Conservation (phyloP, 352 stramenopile species). For the Bremia lactucae region DNA sequence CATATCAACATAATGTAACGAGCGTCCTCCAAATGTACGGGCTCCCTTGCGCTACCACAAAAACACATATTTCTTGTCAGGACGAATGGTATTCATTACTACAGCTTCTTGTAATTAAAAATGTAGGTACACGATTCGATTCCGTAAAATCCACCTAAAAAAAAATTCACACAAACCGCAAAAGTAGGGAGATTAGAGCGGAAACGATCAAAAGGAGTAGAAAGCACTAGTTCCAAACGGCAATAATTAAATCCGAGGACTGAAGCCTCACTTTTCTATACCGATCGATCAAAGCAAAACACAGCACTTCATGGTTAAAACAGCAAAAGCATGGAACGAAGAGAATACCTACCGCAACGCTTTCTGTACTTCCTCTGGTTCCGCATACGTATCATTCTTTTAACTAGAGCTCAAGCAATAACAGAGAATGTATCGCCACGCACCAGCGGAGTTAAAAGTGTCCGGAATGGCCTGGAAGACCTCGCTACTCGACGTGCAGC, state of each 20-base stretch:
- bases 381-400: not conserved
- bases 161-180: not conserved
- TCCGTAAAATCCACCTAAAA: slow-evolving; percentile 48
- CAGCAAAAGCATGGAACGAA: not conserved
- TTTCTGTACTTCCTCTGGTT: slow-evolving; percentile 38
- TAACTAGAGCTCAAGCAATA: not conserved
- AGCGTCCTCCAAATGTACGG: slow-evolving; percentile 51
- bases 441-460: slow-evolving; percentile 21
- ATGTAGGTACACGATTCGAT: slow-evolving; percentile 52
- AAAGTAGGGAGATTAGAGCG: not conserved
- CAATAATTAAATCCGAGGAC: slow-evolving; percentile 56
- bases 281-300: not conserved
- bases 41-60: slow-evolving; percentile 45
- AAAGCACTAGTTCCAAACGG: slow-evolving; percentile 3
- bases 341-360: slow-evolving; percentile 19
- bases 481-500: slow-evolving; percentile 17
- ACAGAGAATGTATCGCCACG: not conserved
- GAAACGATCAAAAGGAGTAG: not conserved
- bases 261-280: slow-evolving; percentile 43
- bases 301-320: not conserved
- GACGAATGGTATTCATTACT: not conserved
- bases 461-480: slow-evolving; percentile 26
- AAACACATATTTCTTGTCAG: slow-evolving; percentile 1
- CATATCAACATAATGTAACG: slow-evolving; percentile 56
- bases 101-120: not conserved